Evolutionary conservation across 306 rosid species (phyloP), one percentile per base, ranked within the genome.

Genomic region (Herpetospermum pedunculosum): DNA sequence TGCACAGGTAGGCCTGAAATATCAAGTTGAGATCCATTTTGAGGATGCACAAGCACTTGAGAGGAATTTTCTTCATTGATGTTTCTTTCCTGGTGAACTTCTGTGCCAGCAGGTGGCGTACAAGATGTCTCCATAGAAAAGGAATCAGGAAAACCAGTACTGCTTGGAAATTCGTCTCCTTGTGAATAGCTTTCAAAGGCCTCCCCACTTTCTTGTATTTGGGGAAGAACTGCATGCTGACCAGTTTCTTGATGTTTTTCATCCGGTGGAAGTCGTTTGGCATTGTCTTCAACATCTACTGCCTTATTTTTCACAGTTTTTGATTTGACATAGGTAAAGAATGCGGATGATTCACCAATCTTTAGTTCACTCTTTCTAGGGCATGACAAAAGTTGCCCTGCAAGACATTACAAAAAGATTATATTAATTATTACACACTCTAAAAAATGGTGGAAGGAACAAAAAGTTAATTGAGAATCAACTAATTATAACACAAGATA

Each of bases 301-400:
- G 77, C 79, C 75, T 81, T 85, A 74, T 71, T 83, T 81, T 83
- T 84, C 13, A 34, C 57, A 29, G 68, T 37, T 82, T 82, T 57
- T 34, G 87, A 83, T 82, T 95, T 95, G 65, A 92, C 96, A 70
- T 95, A 95, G 8, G 93, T 87, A 70, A 95, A 85, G 82, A 95
- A 95, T 79, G 99, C 97, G 34, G 99, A 95, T 49, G 97, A 95
- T 77, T 90, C 86, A 6, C 99, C 99, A 75, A 95, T 95, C 90
- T 85, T 91, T 58, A 95, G 83, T 78, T 88, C 89, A 74, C 96
- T 95, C 86, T 87, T 91, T 75, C 75, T 89, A 5, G 93, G 99
- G 77, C 90, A 92, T 77, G 82, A 73, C 35, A 84, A 83, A 79
- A 84, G 84, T 52, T 83, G 79, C 34, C 83, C 96, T 89, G 80